Percentiles rank a stretch among this genome's conserved stretches.
These are phyloP conservation scores for Striga asiatica DNA, from an alignment of 257 asterid genomes.

Conservation along the genomic window DNA sequence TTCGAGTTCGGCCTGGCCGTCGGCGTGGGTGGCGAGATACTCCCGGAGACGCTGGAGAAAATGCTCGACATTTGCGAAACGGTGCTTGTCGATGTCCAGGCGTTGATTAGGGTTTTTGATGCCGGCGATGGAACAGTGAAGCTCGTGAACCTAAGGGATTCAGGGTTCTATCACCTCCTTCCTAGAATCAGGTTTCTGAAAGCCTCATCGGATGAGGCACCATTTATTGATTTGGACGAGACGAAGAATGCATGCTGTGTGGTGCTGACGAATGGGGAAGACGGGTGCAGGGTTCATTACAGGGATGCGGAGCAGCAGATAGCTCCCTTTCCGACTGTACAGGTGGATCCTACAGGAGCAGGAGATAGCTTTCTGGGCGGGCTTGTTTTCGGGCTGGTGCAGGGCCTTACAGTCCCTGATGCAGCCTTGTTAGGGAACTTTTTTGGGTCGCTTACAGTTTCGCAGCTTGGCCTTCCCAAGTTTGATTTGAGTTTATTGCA, in stretches of 20 bases:
- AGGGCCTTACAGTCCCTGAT: constrained; percentile 67
- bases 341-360: constrained; percentile 96
- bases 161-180: constrained; percentile 47
- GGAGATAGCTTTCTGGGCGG: constrained; percentile 97
- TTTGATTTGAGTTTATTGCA: constrained; percentile 59
- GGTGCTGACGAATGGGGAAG: constrained; percentile 82
- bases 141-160: constrained; percentile 45
- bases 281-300: constrained; percentile 63
- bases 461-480: constrained; percentile 65
- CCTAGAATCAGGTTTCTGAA: constrained; percentile 61
- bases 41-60: constrained; percentile 61
- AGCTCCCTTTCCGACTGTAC: constrained; percentile 60
- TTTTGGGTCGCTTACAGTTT: constrained; percentile 82
- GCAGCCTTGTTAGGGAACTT: constrained; percentile 88
- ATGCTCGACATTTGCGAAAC: constrained; percentile 63
- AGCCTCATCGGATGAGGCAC: constrained; percentile 83
- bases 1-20: constrained; percentile 79
- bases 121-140: constrained; percentile 52
- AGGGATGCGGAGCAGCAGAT: constrained; percentile 49
- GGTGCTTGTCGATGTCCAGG: constrained; percentile 85
- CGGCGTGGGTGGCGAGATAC: constrained; percentile 86
- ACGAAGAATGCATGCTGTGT: constrained; percentile 63
- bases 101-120: constrained; percentile 65
- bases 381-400: constrained; percentile 62
- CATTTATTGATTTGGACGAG: constrained; percentile 55